Conservation (phyloP, 257 asterid species). For the Solanum medicagineum region DNA sequence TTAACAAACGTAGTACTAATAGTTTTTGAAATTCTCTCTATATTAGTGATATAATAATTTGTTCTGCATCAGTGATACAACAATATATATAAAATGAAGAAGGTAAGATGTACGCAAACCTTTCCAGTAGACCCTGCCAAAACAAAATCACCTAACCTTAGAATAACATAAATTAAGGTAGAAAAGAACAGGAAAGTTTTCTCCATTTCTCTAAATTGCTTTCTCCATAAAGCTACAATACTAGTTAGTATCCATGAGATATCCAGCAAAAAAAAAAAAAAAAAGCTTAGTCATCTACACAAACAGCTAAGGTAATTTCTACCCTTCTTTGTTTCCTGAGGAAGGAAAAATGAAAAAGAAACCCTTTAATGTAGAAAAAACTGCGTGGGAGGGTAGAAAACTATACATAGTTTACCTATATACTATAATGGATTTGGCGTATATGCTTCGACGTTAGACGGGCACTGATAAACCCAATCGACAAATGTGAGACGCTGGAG, state of each 20-base stretch:
- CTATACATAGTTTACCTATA: background rate
- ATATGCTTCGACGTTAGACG: background rate
- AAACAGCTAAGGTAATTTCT: background rate
- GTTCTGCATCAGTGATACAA: too few relatives aligned
- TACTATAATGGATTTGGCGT: background rate
- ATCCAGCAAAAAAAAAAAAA: background rate
- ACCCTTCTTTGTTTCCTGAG: background rate
- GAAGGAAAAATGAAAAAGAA: background rate
- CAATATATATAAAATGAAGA: too few relatives aligned
- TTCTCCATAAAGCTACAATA: background rate
- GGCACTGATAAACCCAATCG: slow-evolving; percentile 20
- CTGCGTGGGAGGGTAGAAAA: background rate
- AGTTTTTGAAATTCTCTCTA: too few relatives aligned
- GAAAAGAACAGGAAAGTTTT: background rate
- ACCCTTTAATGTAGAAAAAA: background rate
- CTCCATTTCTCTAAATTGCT: background rate
- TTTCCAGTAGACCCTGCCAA: too few relatives aligned
- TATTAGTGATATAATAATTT: too few relatives aligned
- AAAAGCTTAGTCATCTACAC: background rate
- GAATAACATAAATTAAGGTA: background rate
- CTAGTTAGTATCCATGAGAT: background rate
- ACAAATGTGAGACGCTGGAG: slow-evolving; percentile 44
- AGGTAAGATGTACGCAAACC: too few relatives aligned
- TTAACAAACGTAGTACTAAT: too few relatives aligned
- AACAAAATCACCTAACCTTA: background rate